Conservation (phyloP, 2,329 filamentous ascomycete species). For the Boeremia exigua region DNA sequence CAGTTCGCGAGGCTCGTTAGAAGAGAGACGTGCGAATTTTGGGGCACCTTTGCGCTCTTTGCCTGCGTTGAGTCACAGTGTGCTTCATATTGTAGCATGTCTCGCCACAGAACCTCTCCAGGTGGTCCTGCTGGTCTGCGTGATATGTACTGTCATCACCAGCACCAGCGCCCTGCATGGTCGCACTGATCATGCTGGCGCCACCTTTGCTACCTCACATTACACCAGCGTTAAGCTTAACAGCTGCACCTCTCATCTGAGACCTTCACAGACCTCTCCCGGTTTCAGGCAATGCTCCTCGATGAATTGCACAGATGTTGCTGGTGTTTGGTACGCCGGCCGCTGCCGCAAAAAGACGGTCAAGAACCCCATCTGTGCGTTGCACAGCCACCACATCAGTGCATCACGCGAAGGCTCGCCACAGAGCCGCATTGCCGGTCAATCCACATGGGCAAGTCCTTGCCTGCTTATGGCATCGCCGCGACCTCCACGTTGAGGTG, state of each 20-base stretch:
- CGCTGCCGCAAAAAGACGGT: slow-evolving; percentile 10
- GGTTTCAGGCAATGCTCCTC: neutral
- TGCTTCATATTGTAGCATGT: neutral
- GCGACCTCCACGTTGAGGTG: neutral
- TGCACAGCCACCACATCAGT: slow-evolving; percentile 19
- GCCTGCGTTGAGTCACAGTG: neutral
- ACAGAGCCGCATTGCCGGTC: slow-evolving; percentile 18
- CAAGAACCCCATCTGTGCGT: slow-evolving; percentile 8
- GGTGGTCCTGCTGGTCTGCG: neutral
- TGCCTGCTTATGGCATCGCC: neutral
- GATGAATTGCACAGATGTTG: neutral
- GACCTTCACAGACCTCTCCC: neutral
- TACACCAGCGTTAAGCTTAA: slow-evolving; percentile 7
- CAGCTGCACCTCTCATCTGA: neutral
- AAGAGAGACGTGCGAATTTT: neutral
- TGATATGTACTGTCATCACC: slow-evolving; percentile 2
- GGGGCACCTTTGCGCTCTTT: neutral
- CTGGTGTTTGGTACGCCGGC: slow-evolving; percentile 11
- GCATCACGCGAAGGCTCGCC: slow-evolving; percentile 7
- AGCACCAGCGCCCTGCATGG: slow-evolving; percentile 3
- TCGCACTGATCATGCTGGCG: slow-evolving; percentile 7
- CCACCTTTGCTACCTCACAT: slow-evolving; percentile 5
- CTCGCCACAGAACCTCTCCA: neutral
- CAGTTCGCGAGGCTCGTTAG: neutral
- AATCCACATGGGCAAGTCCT: slow-evolving; percentile 3